phyloP scores from a whole-genome alignment of 1,284 basidiomycete species.

The Malassezia yamatoensis region DNA sequence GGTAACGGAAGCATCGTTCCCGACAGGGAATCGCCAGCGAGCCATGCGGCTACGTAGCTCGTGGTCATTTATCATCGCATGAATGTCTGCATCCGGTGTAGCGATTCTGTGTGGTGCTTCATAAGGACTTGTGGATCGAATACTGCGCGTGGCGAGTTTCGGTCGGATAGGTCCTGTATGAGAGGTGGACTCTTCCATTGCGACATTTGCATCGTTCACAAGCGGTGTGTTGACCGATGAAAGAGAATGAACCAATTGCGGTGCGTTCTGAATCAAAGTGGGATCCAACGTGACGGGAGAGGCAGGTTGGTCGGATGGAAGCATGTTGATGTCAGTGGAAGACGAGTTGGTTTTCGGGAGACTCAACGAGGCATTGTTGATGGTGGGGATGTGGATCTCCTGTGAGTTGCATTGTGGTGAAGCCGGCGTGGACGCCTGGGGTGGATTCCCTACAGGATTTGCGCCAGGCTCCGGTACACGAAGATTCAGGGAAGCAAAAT shows the following conservation, averaged over 20 bases:
- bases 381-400: not conserved
- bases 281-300: not conserved
- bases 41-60: conserved; percentile 2
- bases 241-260: not conserved
- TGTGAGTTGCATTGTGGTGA: not conserved
- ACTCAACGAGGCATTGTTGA: too few species aligned
- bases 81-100: conserved; percentile 8
- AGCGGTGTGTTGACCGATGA: not conserved
- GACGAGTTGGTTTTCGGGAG: too few species aligned
- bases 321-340: too few species aligned
- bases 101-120: conserved; percentile 3
- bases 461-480: not conserved
- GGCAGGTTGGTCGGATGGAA: not conserved
- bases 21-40: conserved; percentile 13
- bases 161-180: conserved; percentile 9
- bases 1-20: not conserved
- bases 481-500: conserved; percentile 13
- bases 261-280: not conserved
- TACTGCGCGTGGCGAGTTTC: not conserved
- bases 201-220: not conserved
- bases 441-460: not conserved
- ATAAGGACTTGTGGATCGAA: conserved; percentile 13
- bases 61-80: not conserved
- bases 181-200: not conserved
- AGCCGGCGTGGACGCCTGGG: not conserved